A percentile compares a stretch with the other conserved stretches of the same genome.
These are phyloP conservation scores for Fusarium sororula DNA, from an alignment of 2,329 filamentous ascomycete species.

Conservation along the genomic window DNA sequence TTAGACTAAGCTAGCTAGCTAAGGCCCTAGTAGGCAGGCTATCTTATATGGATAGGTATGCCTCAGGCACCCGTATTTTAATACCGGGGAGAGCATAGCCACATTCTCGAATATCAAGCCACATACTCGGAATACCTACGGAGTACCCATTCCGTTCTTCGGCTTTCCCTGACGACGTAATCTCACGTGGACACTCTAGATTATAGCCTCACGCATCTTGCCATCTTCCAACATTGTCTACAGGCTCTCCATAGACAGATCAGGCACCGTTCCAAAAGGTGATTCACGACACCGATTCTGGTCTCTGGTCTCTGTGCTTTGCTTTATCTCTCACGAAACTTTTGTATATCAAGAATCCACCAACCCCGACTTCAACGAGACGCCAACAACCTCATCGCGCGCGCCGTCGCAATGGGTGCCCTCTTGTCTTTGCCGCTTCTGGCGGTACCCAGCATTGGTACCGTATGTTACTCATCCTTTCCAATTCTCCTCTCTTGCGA, in stretches of 20 bases:
- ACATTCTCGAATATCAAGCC: not conserved
- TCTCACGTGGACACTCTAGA: slow-evolving; percentile 38
- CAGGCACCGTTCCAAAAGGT: not conserved
- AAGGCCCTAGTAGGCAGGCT: too few relatives aligned
- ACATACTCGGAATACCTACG: not conserved
- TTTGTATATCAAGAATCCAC: not conserved
- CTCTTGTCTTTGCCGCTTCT: slow-evolving; percentile 89
- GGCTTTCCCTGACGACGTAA: slow-evolving; percentile 33
- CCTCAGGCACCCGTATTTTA: too few relatives aligned
- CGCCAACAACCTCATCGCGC: slow-evolving; percentile 3
- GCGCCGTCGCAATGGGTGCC: slow-evolving; percentile 76
- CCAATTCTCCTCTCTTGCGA: not conserved
- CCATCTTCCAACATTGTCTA: slow-evolving; percentile 17
- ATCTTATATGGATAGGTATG: too few relatives aligned
- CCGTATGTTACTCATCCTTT: slow-evolving; percentile 66
- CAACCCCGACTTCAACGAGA: not conserved
- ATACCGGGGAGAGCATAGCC: not conserved
- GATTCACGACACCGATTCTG: not conserved
- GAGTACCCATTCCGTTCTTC: slow-evolving; percentile 1
- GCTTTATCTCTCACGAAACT: not conserved
- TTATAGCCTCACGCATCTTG: slow-evolving; percentile 29
- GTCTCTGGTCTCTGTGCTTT: not conserved
- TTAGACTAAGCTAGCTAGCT: too few relatives aligned
- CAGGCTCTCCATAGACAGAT: not conserved
- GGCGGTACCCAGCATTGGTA: slow-evolving; percentile 85